Evolutionary conservation across 106 monocot genomes (phyloP).

Genomic region (Amphibolis antarctica): DNA sequence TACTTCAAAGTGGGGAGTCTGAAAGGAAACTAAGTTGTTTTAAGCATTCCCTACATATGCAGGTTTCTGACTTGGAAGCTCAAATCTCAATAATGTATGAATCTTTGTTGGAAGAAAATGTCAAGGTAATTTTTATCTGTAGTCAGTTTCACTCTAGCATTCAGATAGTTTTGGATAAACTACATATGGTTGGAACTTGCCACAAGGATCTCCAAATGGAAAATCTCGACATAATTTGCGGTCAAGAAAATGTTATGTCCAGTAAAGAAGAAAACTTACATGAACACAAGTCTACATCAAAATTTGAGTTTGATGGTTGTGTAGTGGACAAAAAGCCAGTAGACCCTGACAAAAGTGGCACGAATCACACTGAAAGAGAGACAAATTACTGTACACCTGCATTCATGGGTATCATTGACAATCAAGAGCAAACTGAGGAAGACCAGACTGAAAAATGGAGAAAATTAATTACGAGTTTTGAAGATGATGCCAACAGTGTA

Average conservation of each 20-base stretch:
- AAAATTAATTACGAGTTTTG: conserved; percentile 31
- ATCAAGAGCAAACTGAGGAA: conserved; percentile 19
- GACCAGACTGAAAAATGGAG: conserved; percentile 24
- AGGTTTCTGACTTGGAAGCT: conserved; percentile 36
- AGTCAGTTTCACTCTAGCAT: conserved; percentile 13
- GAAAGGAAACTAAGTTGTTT: conserved; percentile 18
- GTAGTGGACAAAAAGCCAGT: conserved; percentile 21
- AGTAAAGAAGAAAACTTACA: conserved; percentile 25
- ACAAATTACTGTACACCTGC: conserved; percentile 16
- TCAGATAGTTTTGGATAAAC: conserved; percentile 7
- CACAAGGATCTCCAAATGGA: conserved; percentile 30
- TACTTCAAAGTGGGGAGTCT: conserved; percentile 16
- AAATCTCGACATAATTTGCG: conserved; percentile 4
- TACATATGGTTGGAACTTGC: conserved; percentile 12
- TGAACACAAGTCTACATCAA: conserved; percentile 31
- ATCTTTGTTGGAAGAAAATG: conserved; percentile 32
- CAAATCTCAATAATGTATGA: conserved; percentile 22
- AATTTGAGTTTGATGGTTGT: conserved; percentile 21
- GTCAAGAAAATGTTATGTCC: conserved; percentile 9
- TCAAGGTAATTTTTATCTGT: conserved; percentile 43
- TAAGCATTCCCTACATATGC: conserved; percentile 22
- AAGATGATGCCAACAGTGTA: conserved; percentile 45
- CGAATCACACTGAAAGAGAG: conserved; percentile 11
- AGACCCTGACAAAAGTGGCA: conserved; percentile 7
- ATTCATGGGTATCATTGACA: conserved; percentile 18